These are phyloP conservation scores for Aegilops speltoides DNA, from an alignment of 176 grass and related monocot species.

Conservation along the genomic window DNA sequence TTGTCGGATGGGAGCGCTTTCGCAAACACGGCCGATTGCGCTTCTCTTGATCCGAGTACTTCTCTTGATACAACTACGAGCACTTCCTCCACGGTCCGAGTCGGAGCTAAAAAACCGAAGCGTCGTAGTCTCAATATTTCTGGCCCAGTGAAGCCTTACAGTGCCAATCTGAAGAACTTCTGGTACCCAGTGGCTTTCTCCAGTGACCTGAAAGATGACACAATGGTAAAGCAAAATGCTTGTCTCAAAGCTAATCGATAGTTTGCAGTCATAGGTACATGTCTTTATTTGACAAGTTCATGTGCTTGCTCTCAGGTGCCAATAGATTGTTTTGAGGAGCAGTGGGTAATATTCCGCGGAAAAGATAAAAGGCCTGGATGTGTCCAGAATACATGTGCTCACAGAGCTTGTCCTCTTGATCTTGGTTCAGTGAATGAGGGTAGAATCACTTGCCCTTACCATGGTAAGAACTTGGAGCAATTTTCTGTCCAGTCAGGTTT, in stretches of 20 bases:
- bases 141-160: constrained; percentile 78
- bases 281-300: not conserved
- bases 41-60: constrained; percentile 57
- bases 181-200: constrained; percentile 98
- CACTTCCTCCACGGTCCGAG: constrained; percentile 41
- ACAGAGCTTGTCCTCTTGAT: constrained; percentile 96
- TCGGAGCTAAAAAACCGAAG: constrained; percentile 36
- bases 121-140: constrained; percentile 63
- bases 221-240: constrained; percentile 56
- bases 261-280: not conserved
- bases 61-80: constrained; percentile 51
- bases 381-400: constrained; percentile 94
- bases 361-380: constrained; percentile 88
- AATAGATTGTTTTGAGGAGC: constrained; percentile 94
- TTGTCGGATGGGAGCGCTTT: constrained; percentile 47
- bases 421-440: constrained; percentile 95
- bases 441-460: constrained; percentile 95
- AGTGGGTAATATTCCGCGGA: constrained; percentile 95
- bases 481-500: not conserved
- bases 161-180: constrained; percentile 79
- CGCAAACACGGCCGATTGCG: constrained; percentile 31
- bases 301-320: constrained; percentile 59
- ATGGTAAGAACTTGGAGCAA: constrained; percentile 51
- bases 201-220: constrained; percentile 88
- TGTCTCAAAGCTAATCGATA: not conserved